These are phyloP conservation scores for Pseudocercospora macadamiae DNA, from an alignment of 2,329 filamentous ascomycete genomes.

Conservation along the genomic window DNA sequence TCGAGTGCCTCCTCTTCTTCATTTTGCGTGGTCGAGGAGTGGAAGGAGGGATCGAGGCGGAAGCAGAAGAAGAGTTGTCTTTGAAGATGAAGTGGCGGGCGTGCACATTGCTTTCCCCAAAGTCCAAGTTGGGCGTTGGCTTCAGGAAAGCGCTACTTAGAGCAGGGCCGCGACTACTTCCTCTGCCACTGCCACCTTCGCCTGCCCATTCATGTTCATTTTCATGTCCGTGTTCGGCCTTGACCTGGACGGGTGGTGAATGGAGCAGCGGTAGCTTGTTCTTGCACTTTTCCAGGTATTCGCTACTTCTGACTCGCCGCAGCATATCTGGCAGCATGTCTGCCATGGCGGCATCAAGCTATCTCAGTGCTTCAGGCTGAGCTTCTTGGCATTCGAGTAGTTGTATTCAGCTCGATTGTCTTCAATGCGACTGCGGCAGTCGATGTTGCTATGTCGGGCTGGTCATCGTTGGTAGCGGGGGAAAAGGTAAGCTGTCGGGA, in stretches of 20 bases:
- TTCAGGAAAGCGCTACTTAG: background rate
- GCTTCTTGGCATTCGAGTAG: too few relatives aligned
- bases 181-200: too few relatives aligned
- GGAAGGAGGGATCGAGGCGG: constrained; percentile 1
- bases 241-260: too few relatives aligned
- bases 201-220: too few relatives aligned
- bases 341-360: background rate
- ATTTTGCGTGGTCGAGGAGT: background rate
- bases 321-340: constrained; percentile 2
- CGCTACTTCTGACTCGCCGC: background rate
- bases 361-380: background rate
- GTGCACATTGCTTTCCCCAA: background rate
- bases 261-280: background rate
- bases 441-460: too few relatives aligned
- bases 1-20: constrained; percentile 6
- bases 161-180: too few relatives aligned
- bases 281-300: background rate
- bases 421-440: background rate
- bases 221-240: too few relatives aligned
- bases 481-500: background rate
- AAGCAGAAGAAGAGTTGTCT: background rate
- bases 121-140: background rate
- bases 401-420: too few relatives aligned
- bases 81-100: background rate
- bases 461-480: too few relatives aligned